These are phyloP conservation scores for Cyclotella sp. DNA, from an alignment of 108 stramenopile species.

Conservation along the genomic window DNA sequence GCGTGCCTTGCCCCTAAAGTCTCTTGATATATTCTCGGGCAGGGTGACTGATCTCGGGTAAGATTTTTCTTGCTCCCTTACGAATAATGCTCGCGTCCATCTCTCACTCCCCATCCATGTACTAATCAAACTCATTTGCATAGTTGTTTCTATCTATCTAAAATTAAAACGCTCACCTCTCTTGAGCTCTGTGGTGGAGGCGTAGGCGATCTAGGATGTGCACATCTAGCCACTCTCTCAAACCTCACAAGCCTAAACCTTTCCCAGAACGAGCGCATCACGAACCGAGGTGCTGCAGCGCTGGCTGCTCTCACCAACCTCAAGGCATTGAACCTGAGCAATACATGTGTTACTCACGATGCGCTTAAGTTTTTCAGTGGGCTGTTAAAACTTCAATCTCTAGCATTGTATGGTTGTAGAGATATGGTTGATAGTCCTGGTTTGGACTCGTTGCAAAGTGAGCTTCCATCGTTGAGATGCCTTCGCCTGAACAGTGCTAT, in stretches of 20 bases:
- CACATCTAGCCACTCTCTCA: constrained; percentile 65
- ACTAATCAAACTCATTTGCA: too few relatives aligned
- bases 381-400: constrained; percentile 63
- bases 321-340: constrained; percentile 80
- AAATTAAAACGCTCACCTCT: constrained; percentile 81
- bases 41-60: constrained; percentile 77
- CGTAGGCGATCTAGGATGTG: constrained; percentile 77
- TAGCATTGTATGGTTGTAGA: constrained; percentile 79
- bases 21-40: constrained; percentile 83
- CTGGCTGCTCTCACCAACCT: constrained; percentile 76
- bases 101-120: neutral
- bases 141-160: constrained; percentile 66
- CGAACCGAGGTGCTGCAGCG: constrained; percentile 79
- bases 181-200: constrained; percentile 88
- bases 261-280: constrained; percentile 85
- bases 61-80: neutral
- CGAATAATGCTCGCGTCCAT: neutral
- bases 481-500: constrained; percentile 63
- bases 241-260: constrained; percentile 77
- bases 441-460: constrained; percentile 64
- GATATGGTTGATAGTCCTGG: constrained; percentile 60
- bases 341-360: constrained; percentile 72
- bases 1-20: constrained; percentile 59
- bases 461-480: constrained; percentile 75
- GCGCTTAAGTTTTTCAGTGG: constrained; percentile 70